These are phyloP conservation scores for Erythrobasidium hasegawianum DNA, from an alignment of 1,284 basidiomycete species.

Conservation along the genomic window DNA sequence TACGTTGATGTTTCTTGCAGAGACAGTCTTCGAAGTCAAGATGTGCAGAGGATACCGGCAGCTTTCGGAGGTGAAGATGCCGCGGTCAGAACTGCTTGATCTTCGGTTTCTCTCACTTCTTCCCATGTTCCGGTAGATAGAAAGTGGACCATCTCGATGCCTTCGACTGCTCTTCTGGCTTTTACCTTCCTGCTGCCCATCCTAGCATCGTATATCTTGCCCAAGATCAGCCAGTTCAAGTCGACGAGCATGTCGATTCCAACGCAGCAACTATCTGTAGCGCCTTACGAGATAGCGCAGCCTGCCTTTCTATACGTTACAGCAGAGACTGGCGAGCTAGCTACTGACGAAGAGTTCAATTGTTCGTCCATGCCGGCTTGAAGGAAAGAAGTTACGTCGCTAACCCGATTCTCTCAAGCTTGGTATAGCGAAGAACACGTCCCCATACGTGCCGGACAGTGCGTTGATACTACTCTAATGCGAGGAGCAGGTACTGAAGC, in stretches of 20 bases:
- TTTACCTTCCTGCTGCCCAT: conserved; percentile 7
- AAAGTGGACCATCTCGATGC: conserved; percentile 6
- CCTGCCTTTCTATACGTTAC: conserved; percentile 45
- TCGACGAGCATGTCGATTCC: conserved; percentile 4
- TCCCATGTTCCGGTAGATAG: too few species aligned
- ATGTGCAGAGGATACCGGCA: too few species aligned
- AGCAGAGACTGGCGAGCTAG: conserved; percentile 44
- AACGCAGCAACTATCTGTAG: conserved; percentile 12
- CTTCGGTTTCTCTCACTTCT: too few species aligned
- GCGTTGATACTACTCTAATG: conserved; percentile 6
- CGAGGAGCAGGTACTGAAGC: neutral
- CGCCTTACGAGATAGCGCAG: conserved; percentile 27
- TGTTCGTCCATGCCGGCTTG: conserved; percentile 30
- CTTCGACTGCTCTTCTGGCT: conserved; percentile 15
- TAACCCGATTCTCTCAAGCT: conserved; percentile 36
- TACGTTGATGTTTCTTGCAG: too few species aligned
- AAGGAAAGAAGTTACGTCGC: neutral
- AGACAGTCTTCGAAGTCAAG: too few species aligned
- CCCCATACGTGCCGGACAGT: conserved; percentile 47
- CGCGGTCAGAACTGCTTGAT: too few species aligned
- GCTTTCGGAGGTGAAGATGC: too few species aligned
- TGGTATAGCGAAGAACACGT: conserved; percentile 53
- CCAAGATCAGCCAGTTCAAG: too few species aligned
- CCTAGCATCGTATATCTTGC: conserved; percentile 6
- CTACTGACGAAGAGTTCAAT: conserved; percentile 46